Evolutionary conservation across 257 asterid genomes (phyloP), one percentile per base, ranked within the genome.

Genomic region (Eustoma russellianum): DNA sequence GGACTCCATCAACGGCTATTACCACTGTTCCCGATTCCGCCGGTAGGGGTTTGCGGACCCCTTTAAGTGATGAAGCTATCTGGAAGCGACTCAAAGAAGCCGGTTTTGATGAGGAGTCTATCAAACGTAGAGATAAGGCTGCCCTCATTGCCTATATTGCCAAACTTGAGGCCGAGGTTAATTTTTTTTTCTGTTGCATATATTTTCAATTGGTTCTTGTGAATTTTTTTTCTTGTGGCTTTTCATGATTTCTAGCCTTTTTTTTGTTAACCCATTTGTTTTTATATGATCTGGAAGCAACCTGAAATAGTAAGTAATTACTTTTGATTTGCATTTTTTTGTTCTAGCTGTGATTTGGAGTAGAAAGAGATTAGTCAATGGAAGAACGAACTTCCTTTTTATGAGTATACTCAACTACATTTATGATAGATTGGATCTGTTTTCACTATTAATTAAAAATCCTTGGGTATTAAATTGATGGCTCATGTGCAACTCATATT

Each of bases 41-140:
- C 49, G 40, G 47, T 44, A 72, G 90, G 89, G 88, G 74, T 76
- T 65, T 75, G 65, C 75, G 69, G 56, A 74, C 84, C 50, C 93
- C 95, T 50, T 74, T 85, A 58, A 83, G 70, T 52, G 97, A 88
- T 51, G 97, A 83, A 50, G 77, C 66, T 13, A 71, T 92, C 8
- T 88, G 97, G 97, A 85, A 73, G 65, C 75, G 90, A 55, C 83
- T 92, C 41, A 76, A 77, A 58, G 95, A 92, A 41, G 94, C 93
- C 2, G 99, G 97, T 4, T 83, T 92, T 53, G 97, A 88, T 61
- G 97, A 92, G 66, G 97, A 92, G 44, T 81, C 95, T 33, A 77
- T 92, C 69, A 85, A 85, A 60, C 95, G 93, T 47, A 77, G 94
- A 55, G 99, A 92, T 59, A 92, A 92, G 61, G 85, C 95, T 7